Base-by-base conservation (phyloP, 352 stramenopile species). In the Globisporangium barbulae region DNA sequence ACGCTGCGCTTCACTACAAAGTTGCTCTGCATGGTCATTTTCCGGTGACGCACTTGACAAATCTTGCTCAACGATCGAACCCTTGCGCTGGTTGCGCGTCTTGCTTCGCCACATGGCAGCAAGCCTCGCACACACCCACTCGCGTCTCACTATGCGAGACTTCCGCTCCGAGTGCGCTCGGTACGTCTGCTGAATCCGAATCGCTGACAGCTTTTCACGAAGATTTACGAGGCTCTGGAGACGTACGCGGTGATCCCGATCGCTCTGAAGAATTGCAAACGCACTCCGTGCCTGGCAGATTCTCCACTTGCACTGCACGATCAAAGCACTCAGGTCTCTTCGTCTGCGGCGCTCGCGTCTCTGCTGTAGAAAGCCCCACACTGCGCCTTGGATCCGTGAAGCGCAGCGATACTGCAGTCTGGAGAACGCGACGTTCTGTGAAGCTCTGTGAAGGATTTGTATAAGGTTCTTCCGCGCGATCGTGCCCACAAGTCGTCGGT, bases 221-320 rank as follows among this genome's bases (percentile, higher is more conserved):
- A 19, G n/a, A 17, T 41, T 19, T 7, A 5, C 9, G 3, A 19
- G 28, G 9, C 42, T 19, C 30, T 30, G 17, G 19, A 10, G 17
- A 12, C 9, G 6, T 1, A 41, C 5, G 3, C 17, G 17, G 17
- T 9, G 50, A 57, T 30, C n/a, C 42, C 50, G 50, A 15, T 30
- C 30, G 13, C 15, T 57, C 17, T n/a, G 17, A 15, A 21, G 30
- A 4, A n/a, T 9, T 41, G 19, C 30, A 28, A n/a, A 7, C 7
- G 12, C 17, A 2, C 21, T 42, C 25, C 15, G 17, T 2, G 50
- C 30, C 9, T n/a, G 17, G 17, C 17, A 19, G 12, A 2, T 28
- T 19, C 50, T 57, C 50, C 50, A 57, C 30, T 17, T 17, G 33
- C 19, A 57, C 50, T 57, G 50, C 19, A 57, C 17, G 9, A 42